Evolutionary conservation across 371 early-diverging fungal species (phyloP), one percentile per base, ranked within the genome.

Genomic region (Phascolomyces articulosus): DNA sequence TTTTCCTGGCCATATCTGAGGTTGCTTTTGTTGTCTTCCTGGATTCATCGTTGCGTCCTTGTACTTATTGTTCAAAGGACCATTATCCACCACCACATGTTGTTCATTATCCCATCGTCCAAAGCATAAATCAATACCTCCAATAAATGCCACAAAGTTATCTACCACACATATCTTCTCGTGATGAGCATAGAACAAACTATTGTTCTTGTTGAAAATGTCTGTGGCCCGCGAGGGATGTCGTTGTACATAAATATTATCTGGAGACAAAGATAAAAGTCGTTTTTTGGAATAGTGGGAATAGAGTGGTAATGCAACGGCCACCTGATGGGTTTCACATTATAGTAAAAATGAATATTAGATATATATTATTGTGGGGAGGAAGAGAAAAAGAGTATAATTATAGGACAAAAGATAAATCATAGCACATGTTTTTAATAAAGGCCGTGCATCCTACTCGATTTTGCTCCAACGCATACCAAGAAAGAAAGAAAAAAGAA

Each of bases 71-170:
- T n/a, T n/a, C n/a, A n/a, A n/a, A 8, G 83, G 80, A 38, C 85
- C 79, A 68, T 84, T 87, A 67, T 96, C 95, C 3, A 86, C 79
- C 47, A 95, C 66, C 2, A 83, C 74, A 74, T 97, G 98, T 2
- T 86, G 78, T 53, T 90, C 85, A 20, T 90, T 87, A 75, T 96
- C 96, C 71, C 87, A 97, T 20, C 97, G 89, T 66, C 94, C 94
- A 74, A 87, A 86, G 67, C 93, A 93, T 48, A 93, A 67, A 66
- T 94, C 94, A n/a, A 94, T 83, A 2, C 94, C 94, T 64, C 94
- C 94, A 57, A 91, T 73, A 60, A 90, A 93, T 10, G 90, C 91
- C 60, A 91, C 72, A n/a, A 79, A 78, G 55, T 85, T 79, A 67
- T 94, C 94, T 2, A 94, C 79, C 4, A 92, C 69, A 0, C 87